A percentile compares a stretch with the other conserved stretches of the same genome.
Conservation (phyloP, 1,139 yeast genomes). For the Lodderomyces margitis region DNA sequence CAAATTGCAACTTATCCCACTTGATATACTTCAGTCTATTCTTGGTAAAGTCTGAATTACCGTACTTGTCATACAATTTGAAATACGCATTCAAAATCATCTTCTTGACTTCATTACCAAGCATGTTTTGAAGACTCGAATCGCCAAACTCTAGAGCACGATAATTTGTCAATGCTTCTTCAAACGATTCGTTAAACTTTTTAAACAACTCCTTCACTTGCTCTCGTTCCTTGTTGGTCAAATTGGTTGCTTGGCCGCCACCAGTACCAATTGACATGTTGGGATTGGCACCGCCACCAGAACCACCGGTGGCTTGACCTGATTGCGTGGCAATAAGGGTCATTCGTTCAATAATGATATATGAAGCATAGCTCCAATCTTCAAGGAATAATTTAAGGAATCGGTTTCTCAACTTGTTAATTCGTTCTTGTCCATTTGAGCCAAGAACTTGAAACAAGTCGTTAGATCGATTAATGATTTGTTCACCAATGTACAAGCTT, state of each 20-base stretch:
- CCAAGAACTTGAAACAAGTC: constrained; percentile 56
- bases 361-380: constrained; percentile 82
- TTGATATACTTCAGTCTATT: constrained; percentile 71
- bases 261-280: constrained; percentile 10
- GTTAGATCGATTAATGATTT: constrained; percentile 62
- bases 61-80: constrained; percentile 76
- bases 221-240: constrained; percentile 72
- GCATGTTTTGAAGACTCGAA: constrained; percentile 55
- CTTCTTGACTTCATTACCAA: constrained; percentile 64
- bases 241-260: constrained; percentile 17
- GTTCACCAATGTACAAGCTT: constrained; percentile 73
- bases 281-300: background rate
- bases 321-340: constrained; percentile 40
- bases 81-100: constrained; percentile 80
- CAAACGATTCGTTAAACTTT: constrained; percentile 80
- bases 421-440: constrained; percentile 59
- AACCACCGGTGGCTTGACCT: constrained; percentile 4
- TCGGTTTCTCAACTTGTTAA: constrained; percentile 69
- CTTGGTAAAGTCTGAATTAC: constrained; percentile 69
- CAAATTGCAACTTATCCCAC: constrained; percentile 64
- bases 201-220: constrained; percentile 82
- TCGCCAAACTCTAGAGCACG: constrained; percentile 67
- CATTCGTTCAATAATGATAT: constrained; percentile 67
- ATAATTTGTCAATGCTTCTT: constrained; percentile 64
- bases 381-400: constrained; percentile 74